Evolutionary conservation across 192 early-diverging fungal species (phyloP).

Genomic region (Entomortierella parvispora): DNA sequence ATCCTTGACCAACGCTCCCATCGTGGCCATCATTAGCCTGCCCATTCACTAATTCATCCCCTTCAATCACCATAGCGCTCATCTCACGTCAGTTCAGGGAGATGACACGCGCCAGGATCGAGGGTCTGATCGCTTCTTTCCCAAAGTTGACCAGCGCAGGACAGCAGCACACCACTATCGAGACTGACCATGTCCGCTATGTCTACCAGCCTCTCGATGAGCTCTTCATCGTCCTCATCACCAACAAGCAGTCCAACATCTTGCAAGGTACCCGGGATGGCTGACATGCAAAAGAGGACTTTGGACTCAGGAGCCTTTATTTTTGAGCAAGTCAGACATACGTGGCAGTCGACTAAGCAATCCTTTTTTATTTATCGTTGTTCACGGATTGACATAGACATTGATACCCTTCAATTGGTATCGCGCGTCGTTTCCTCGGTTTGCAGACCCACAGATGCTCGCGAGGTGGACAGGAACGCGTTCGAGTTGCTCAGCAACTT

Average conservation of each 20-base stretch:
- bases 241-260: constrained; percentile 94
- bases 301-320: too few relatives aligned
- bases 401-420: constrained; percentile 93
- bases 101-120: constrained; percentile 94
- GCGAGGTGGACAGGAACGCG: constrained; percentile 81
- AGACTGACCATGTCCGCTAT: constrained; percentile 95
- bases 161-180: constrained; percentile 96
- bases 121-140: constrained; percentile 94
- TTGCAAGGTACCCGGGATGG: constrained; percentile 70
- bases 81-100: constrained; percentile 96
- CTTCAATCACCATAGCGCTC: constrained; percentile 62
- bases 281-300: too few relatives aligned
- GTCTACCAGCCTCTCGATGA: constrained; percentile 98
- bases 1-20: not conserved
- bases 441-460: constrained; percentile 85
- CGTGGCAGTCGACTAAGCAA: too few relatives aligned
- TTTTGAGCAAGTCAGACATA: too few relatives aligned
- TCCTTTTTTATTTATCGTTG: too few relatives aligned
- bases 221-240: constrained; percentile 93
- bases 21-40: not conserved
- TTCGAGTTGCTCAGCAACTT: constrained; percentile 92
- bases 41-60: constrained; percentile 10
- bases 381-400: too few relatives aligned
- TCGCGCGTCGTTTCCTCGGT: constrained; percentile 89
- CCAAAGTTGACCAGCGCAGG: constrained; percentile 91